Evolutionary conservation across 768 basidiomycete genomes (phyloP).

Genomic region (Pleurotus giganteus): DNA sequence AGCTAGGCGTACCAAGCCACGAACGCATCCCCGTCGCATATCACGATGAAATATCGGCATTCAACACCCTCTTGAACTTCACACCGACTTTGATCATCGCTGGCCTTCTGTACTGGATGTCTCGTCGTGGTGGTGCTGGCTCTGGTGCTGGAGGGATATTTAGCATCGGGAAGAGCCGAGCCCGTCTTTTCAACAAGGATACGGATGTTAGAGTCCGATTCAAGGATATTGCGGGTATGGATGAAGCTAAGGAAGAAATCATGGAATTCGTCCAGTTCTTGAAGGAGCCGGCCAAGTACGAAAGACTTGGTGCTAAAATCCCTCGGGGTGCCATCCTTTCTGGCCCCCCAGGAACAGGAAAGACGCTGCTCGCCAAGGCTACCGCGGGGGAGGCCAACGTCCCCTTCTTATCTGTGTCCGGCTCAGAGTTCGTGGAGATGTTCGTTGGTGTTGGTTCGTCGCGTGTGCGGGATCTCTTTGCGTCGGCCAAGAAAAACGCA

Average conservation of each 20-base stretch:
- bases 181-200: slow-evolving; percentile 96
- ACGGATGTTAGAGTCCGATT: slow-evolving; percentile 92
- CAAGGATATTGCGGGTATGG: slow-evolving; percentile 98
- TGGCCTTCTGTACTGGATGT: slow-evolving; percentile 88
- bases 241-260: slow-evolving; percentile 99
- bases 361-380: slow-evolving; percentile 96
- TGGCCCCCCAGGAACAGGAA: slow-evolving; percentile 96
- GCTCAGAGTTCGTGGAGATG: slow-evolving; percentile 99
- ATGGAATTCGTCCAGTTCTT: slow-evolving; percentile 99
- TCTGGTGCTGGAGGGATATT: slow-evolving; percentile 88
- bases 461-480: slow-evolving; percentile 95
- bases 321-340: slow-evolving; percentile 93
- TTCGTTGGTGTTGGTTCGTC: slow-evolving; percentile 99
- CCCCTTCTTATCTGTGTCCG: slow-evolving; percentile 97
- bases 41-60: slow-evolving; percentile 87
- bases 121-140: slow-evolving; percentile 62
- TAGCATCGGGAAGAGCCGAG: slow-evolving; percentile 93
- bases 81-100: slow-evolving; percentile 93
- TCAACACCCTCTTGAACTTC: slow-evolving; percentile 82
- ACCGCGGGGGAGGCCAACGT: slow-evolving; percentile 98
- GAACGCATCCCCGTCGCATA: slow-evolving; percentile 98
- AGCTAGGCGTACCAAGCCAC: slow-evolving; percentile 86
- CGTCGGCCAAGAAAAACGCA: slow-evolving; percentile 95
- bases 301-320: slow-evolving; percentile 96
- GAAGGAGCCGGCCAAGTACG: slow-evolving; percentile 92